Evolutionary conservation across 2,329 filamentous ascomycete species (phyloP).

Genomic region (Dothideomycetidae sp.): DNA sequence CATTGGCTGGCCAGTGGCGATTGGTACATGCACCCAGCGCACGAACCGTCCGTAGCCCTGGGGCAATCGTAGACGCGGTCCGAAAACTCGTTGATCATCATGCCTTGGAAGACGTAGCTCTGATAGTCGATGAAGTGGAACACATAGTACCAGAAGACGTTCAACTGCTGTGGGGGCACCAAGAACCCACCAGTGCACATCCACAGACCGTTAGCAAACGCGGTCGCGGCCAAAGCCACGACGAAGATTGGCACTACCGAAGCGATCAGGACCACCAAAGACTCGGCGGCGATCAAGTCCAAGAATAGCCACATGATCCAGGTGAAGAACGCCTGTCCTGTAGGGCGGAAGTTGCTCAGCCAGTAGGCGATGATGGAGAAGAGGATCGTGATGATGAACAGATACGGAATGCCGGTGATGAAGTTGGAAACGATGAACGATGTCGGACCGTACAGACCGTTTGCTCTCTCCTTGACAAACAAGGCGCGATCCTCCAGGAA

Average conservation of each 20-base stretch:
- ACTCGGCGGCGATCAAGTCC: constrained; percentile 68
- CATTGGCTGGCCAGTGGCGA: constrained; percentile 50
- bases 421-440: constrained; percentile 69
- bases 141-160: constrained; percentile 73
- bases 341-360: constrained; percentile 60
- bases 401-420: constrained; percentile 63
- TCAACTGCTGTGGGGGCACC: constrained; percentile 56
- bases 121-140: constrained; percentile 87
- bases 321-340: constrained; percentile 52
- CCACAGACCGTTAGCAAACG: constrained; percentile 80
- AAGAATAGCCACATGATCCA: constrained; percentile 79
- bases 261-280: constrained; percentile 63
- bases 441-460: constrained; percentile 63
- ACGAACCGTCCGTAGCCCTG: constrained; percentile 27
- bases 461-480: constrained; percentile 64
- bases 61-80: constrained; percentile 48
- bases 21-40: constrained; percentile 54
- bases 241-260: constrained; percentile 67
- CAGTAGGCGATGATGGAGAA: constrained; percentile 69
- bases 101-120: constrained; percentile 72
- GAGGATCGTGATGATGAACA: constrained; percentile 59
- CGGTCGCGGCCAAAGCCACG: constrained; percentile 60
- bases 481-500: constrained; percentile 65
- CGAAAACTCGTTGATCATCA: constrained; percentile 84
- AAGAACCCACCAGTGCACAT: constrained; percentile 78